Base-by-base conservation (phyloP, 495 filamentous ascomycete species). In the Trichoderma gamsii region DNA sequence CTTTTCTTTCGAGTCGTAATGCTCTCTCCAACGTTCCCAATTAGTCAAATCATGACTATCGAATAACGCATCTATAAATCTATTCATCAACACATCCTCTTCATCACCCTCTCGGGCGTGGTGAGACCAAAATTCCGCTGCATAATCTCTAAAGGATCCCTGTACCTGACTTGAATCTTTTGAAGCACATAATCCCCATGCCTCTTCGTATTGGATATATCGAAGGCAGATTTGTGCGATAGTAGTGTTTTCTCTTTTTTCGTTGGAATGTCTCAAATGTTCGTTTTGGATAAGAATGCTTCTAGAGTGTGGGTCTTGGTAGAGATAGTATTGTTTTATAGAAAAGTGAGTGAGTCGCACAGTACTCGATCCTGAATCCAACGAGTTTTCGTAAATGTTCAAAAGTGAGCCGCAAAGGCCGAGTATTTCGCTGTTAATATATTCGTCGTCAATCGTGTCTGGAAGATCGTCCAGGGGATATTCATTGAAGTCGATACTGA, bases 371-470 rank as follows among this genome's bases (percentile, higher is more conserved):
- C 15, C 41, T 2, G 15, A 6, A 16, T 44, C 41, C 7, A 6
- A 12, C 6, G 41, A 44, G 41, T 44, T 44, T 44, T 6, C 9
- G 7, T 44, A 44, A 44, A 44, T 44, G 41, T 16, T 44, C 41
- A 78, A 52, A 16, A 77, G 67, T 12, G 74, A 73, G 2, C 70
- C 72, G 59, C 73, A 78, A 21, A 74, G 69, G 35, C 67, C 71
- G 4, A 69, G 0, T 21, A 78, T 74, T 38, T 73, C 69, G 18
- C 63, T 68, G 65, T 71, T 68, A 29, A 73, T 68, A 68, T 75
- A 78, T 29, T 78, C 74, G 25, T 73, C 71, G 6, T 70, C 51
- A 18, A 44, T 44, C 1, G 7, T 16, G 15, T 16, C 41, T 11
- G 51, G 63, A 6, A 69, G 32, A 3, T 66, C 52, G 21, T 70